Percentiles rank a stretch among this genome's conserved stretches.
These are phyloP conservation scores for Clonostachys rosea DNA, from an alignment of 2,329 filamentous ascomycete species.

Conservation along the genomic window DNA sequence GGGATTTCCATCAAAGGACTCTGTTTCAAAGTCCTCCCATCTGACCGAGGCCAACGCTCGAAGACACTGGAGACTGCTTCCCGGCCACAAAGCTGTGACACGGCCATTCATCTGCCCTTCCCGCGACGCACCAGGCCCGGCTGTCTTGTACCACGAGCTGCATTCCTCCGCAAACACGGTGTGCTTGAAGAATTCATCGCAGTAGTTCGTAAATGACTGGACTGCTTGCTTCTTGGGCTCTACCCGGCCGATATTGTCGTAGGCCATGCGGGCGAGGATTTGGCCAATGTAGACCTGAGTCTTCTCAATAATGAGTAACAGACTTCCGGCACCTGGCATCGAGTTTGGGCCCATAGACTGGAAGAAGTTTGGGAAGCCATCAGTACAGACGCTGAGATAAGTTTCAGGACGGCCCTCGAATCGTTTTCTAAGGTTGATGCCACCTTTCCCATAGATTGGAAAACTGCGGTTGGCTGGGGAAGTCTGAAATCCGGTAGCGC, in stretches of 20 bases:
- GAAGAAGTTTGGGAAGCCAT: constrained; percentile 39
- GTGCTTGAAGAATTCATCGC: constrained; percentile 38
- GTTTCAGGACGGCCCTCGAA: constrained; percentile 36
- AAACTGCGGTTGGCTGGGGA: constrained; percentile 23
- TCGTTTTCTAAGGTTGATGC: constrained; percentile 39
- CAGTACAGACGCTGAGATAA: constrained; percentile 38
- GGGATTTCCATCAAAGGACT: constrained; percentile 3
- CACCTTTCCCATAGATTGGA: constrained; percentile 38
- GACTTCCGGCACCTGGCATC: background rate
- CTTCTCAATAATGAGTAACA: background rate
- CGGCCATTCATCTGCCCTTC: constrained; percentile 14
- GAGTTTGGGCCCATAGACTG: background rate
- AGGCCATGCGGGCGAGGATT: background rate
- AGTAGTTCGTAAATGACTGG: constrained; percentile 39
- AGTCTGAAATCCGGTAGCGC: constrained; percentile 32
- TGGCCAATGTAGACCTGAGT: background rate
- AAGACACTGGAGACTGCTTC: constrained; percentile 35
- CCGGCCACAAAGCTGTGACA: constrained; percentile 38
- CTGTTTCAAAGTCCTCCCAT: constrained; percentile 35
- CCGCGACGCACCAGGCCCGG: constrained; percentile 5
- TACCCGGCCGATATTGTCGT: constrained; percentile 20
- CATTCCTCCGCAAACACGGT: constrained; percentile 44
- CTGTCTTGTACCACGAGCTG: constrained; percentile 48
- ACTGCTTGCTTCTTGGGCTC: constrained; percentile 35
- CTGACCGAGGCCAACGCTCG: constrained; percentile 33